Evolutionary conservation across 495 filamentous ascomycete species (phyloP).

Genomic region (Neurospora hispaniola): DNA sequence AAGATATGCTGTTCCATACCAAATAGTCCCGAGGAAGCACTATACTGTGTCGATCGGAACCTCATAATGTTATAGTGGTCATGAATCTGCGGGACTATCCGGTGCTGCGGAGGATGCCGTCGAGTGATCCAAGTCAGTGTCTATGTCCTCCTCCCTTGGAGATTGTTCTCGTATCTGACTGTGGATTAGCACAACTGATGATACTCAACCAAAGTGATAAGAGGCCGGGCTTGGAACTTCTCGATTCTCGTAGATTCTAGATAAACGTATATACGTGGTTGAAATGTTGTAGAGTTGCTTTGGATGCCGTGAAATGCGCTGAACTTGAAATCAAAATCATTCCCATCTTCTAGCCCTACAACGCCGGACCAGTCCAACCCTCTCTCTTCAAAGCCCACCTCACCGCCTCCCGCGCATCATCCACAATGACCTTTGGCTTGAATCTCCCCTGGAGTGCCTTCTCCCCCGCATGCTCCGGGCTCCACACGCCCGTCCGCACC

Average conservation of each 20-base stretch:
- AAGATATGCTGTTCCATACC: background rate
- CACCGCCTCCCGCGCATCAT: constrained; percentile 45
- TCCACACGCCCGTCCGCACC: constrained; percentile 77
- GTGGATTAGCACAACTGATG: background rate
- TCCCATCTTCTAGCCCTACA: background rate
- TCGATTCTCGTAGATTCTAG: background rate
- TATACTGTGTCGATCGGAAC: background rate
- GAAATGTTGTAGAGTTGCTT: background rate
- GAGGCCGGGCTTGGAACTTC: background rate
- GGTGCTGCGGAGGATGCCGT: background rate
- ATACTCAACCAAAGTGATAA: background rate
- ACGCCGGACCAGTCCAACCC: constrained; percentile 20
- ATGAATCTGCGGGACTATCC: background rate
- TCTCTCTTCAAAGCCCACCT: constrained; percentile 31
- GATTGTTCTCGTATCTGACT: background rate
- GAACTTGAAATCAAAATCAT: background rate
- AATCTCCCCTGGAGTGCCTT: constrained; percentile 12
- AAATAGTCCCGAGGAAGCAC: background rate
- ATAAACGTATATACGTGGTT: background rate
- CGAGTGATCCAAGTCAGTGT: background rate
- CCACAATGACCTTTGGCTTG: constrained; percentile 47
- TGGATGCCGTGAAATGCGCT: background rate
- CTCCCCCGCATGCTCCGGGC: constrained; percentile 32
- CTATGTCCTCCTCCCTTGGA: background rate
- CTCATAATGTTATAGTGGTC: background rate